A percentile compares a stretch with the other conserved stretches of the same genome.
Evolutionary conservation across 805 yeast genomes (phyloP).

Genomic region (Komagataella kurtzmanii): DNA sequence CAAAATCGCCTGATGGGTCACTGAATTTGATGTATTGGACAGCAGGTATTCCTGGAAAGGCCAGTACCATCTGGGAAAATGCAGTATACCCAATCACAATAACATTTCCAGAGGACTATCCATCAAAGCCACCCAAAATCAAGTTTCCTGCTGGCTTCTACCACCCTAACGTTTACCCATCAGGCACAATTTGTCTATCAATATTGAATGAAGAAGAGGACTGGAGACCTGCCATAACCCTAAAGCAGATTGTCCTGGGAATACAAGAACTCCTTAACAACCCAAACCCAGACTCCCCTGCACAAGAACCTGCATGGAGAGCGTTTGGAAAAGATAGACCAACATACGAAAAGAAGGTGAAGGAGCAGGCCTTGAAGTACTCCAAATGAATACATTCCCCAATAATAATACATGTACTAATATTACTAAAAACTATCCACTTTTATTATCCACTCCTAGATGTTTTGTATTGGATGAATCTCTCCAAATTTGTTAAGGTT

Average conservation of each 20-base stretch:
- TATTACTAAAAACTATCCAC: neutral
- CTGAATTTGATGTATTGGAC: conserved; percentile 81
- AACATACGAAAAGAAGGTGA: conserved; percentile 63
- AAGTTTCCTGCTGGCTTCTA: conserved; percentile 81
- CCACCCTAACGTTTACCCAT: conserved; percentile 96
- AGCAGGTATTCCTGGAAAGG: conserved; percentile 93
- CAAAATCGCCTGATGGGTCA: conserved; percentile 67
- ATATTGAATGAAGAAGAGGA: conserved; percentile 91
- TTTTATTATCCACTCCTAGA: conserved; percentile 19
- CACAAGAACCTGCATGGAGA: conserved; percentile 94
- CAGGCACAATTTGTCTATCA: conserved; percentile 90
- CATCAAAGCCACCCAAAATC: conserved; percentile 93
- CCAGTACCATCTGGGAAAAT: conserved; percentile 75
- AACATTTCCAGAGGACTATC: conserved; percentile 80
- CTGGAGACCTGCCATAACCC: conserved; percentile 94
- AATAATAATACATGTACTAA: neutral
- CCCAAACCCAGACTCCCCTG: conserved; percentile 94
- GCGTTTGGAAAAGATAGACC: conserved; percentile 60
- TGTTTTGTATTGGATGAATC: conserved; percentile 69
- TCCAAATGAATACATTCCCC: conserved; percentile 15
- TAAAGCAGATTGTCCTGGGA: conserved; percentile 82
- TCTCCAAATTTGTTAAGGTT: conserved; percentile 46
- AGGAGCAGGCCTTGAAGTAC: conserved; percentile 69
- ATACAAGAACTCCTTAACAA: conserved; percentile 80
- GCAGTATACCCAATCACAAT: conserved; percentile 83